phyloP scores from a whole-genome alignment of 768 basidiomycete species.

The Hygrophorus pudorinus region DNA sequence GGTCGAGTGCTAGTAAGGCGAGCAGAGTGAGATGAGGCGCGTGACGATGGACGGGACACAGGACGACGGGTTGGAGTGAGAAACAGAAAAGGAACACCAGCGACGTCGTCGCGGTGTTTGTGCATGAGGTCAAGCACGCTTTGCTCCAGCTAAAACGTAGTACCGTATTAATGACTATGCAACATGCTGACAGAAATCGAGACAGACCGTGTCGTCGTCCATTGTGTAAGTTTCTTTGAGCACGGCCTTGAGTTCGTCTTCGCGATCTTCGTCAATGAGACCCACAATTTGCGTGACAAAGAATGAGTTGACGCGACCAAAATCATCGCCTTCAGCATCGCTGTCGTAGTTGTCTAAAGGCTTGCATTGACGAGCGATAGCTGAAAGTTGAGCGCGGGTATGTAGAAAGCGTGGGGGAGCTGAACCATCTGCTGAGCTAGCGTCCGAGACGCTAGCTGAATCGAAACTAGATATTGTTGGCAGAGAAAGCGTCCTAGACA shows the following conservation, averaged over 20 bases:
- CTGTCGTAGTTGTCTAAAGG: conserved; percentile 38
- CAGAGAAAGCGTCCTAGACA: conserved; percentile 2
- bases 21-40: conserved; percentile 61
- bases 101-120: conserved; percentile 79
- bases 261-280: conserved; percentile 71
- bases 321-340: conserved; percentile 45
- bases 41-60: conserved; percentile 70
- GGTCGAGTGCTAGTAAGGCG: conserved; percentile 55
- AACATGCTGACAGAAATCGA: conserved; percentile 8
- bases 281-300: conserved; percentile 65
- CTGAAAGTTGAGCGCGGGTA: conserved; percentile 70
- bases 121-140: conserved; percentile 94
- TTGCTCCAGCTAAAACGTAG: conserved; percentile 60
- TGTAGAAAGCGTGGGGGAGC: conserved; percentile 47
- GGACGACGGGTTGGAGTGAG: conserved; percentile 73
- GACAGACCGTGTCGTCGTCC: conserved; percentile 58
- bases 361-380: conserved; percentile 66
- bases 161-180: conserved; percentile 11
- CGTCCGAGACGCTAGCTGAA: conserved; percentile 1
- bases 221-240: conserved; percentile 63
- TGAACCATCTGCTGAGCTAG: neutral
- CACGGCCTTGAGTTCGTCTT: conserved; percentile 73
- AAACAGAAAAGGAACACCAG: conserved; percentile 75
- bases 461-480: neutral
- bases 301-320: conserved; percentile 41